A percentile compares a stretch with the other conserved stretches of the same genome.
phyloP scores from a whole-genome alignment of 208 protist genomes.

The Leptomonas seymouri region DNA sequence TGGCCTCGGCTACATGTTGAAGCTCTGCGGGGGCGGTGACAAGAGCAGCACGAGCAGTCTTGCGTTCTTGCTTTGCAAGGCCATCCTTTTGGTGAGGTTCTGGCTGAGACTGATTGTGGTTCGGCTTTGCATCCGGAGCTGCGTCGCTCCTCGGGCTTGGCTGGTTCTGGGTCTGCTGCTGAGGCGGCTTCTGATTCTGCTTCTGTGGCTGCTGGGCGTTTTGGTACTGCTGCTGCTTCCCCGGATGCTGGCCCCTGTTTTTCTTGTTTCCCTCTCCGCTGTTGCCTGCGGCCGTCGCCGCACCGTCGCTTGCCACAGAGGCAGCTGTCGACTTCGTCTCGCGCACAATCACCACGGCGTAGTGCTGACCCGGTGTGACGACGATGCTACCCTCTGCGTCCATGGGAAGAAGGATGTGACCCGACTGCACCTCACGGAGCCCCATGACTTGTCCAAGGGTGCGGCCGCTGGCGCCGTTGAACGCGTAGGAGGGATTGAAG shows the following conservation, averaged over 20 bases:
- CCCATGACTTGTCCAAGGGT: slow-evolving; percentile 38
- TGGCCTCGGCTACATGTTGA: neutral
- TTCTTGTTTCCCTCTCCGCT: slow-evolving; percentile 11
- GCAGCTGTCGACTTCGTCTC: slow-evolving; percentile 10
- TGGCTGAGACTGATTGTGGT: neutral
- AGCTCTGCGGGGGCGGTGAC: neutral
- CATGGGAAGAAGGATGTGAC: slow-evolving; percentile 62
- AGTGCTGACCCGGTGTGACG: slow-evolving; percentile 58
- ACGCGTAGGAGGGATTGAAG: slow-evolving; percentile 77
- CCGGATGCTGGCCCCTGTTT: slow-evolving; percentile 8
- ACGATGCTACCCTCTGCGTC: slow-evolving; percentile 74
- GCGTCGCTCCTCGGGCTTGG: neutral
- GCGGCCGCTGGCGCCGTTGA: slow-evolving; percentile 36
- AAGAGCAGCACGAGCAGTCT: slow-evolving; percentile 8
- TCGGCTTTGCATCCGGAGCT: neutral
- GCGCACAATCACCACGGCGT: slow-evolving; percentile 52
- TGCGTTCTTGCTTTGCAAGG: slow-evolving; percentile 27
- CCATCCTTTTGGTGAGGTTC: neutral
- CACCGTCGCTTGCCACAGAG: slow-evolving; percentile 1
- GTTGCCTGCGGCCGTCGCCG: neutral
- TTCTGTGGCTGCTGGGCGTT: no score
- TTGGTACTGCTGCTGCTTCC: neutral
- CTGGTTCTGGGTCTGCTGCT: slow-evolving; percentile 6
- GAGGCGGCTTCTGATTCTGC: slow-evolving; percentile 1
- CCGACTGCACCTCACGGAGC: slow-evolving; percentile 46